Base-by-base conservation (phyloP, 768 basidiomycete species). In the Pleurotus djamor region DNA sequence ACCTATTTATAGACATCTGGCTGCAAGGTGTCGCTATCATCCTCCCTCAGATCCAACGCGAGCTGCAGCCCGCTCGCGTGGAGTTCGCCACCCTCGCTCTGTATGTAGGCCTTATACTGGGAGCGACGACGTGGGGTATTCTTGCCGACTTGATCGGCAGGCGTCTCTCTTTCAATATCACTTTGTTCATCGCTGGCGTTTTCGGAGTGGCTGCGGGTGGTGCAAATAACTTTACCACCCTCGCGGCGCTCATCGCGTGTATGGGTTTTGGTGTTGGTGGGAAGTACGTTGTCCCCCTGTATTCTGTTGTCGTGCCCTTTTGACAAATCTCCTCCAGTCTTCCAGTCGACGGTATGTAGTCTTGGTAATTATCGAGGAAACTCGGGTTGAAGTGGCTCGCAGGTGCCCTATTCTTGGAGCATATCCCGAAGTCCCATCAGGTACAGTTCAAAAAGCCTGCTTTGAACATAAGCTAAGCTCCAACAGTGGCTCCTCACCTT, bases 161-260 rank as follows among this genome's bases (percentile, higher is more conserved):
- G 33, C 73, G 68, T 52, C 63, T 79, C 36, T 81, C 77, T 21
- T 80, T 81, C 67, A 81, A 81, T 32, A 69, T 70, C 13, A 72
- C 71, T 4, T 57, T 74, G 38, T 74, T 73, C 51, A 54, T 74
- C 12, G 71, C 71, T 43, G 81, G 78, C 17, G 64, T 83, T 2
- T 85, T 85, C 64, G 83, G 83, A 6, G 75, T 80, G 52, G 75
- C 81, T 3, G 74, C 80, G 5, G 82, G 79, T 38, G 80, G 73
- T 13, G 74, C 79, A 13, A 68, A 75, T 3, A 79, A 76, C 62
- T 83, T 83, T 60, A 71, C 75, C 36, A 65, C 77, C 1, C 79
- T 83, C 63, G 79, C 75, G 28, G 72, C 79, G 17, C 66, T 83
- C 54, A 68, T 76, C 12, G 79, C 79, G 9, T 81, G 77, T 61